Evolutionary conservation across 371 early-diverging fungal species (phyloP), one percentile per base, ranked within the genome.

Genomic region (Entomophthora muscae): DNA sequence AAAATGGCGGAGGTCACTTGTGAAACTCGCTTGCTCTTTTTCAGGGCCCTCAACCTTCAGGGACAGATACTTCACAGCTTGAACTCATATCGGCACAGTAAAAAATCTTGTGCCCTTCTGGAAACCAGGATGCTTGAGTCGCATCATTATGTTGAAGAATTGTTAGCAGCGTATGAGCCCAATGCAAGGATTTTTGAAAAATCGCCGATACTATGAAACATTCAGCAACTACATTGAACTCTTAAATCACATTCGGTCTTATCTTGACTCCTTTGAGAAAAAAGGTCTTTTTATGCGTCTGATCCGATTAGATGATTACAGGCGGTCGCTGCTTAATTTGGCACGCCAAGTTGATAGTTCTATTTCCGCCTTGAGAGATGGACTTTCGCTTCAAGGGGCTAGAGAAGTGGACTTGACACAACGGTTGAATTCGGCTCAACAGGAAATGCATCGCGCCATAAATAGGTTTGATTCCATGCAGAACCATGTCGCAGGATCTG

Each of bases 211-310:
- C 32, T 58, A 58, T 22, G 21, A 21, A 17, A 58, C 59, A 10
- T 58, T 58, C 31, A 21, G 3, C 7, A 58, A 58, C 30, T 58
- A 58, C 30, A 27, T 58, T 21, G 31, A 30, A 27, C 28, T 58
- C n/a, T 32, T 58, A 27, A n/a, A 32, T 12, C 31, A 24, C 7
- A 31, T 58, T 10, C 59, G 24, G 21, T 3, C 21, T 7, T 58
- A 28, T 32, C 30, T 58, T 28, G 31, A 24, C 59, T 12, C 24
- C 23, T 58, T 58, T 58, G 59, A 23, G 21, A 58, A 30, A 7
- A 58, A 58, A 27, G 59, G 28, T 13, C 24, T 58, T 17, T 58
- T 58, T 22, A 58, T 58, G 59, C 59, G 59, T 32, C 31, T 58
- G 7, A 58, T 58, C 21, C 59, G 31, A 22, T 7, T 24, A 27